A percentile compares a stretch with the other conserved stretches of the same genome.
These are phyloP conservation scores for Ramichloridium luteum DNA, from an alignment of 2,329 filamentous ascomycete genomes.

Conservation along the genomic window DNA sequence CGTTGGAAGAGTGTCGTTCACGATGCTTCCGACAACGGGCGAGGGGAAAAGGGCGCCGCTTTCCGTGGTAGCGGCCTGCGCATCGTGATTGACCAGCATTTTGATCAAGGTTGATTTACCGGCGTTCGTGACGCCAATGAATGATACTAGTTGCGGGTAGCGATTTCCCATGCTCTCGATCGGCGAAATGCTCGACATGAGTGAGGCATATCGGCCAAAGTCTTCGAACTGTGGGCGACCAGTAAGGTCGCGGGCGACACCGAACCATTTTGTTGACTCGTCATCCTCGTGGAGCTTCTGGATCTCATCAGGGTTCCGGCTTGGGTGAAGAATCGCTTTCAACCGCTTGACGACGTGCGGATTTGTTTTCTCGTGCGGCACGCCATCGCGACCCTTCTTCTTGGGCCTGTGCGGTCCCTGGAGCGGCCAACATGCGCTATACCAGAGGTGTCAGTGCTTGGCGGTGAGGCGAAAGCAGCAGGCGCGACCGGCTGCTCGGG, in stretches of 20 bases:
- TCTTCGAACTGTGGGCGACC: slow-evolving; percentile 28
- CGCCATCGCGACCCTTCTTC: slow-evolving; percentile 23
- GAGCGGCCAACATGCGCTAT: slow-evolving; percentile 21
- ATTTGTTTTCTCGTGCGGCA: slow-evolving; percentile 28
- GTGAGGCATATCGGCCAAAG: slow-evolving; percentile 33
- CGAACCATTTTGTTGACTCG: slow-evolving; percentile 30
- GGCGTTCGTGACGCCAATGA: slow-evolving; percentile 27
- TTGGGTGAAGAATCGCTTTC: slow-evolving; percentile 19
- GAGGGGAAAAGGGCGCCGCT: slow-evolving; percentile 25
- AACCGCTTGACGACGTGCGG: slow-evolving; percentile 18
- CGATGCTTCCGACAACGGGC: slow-evolving; percentile 34
- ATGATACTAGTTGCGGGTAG: slow-evolving; percentile 25
- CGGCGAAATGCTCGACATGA: slow-evolving; percentile 28
- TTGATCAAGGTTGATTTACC: slow-evolving; percentile 42
- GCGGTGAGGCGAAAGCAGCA: slow-evolving; percentile 7
- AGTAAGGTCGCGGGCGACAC: slow-evolving; percentile 20
- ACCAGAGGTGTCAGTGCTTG: too few relatives aligned
- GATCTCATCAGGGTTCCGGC: slow-evolving; percentile 19
- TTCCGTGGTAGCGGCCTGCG: slow-evolving; percentile 16
- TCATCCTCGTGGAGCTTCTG: slow-evolving; percentile 26
- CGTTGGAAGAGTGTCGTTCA: slow-evolving; percentile 32
- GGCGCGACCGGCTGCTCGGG: neutral
- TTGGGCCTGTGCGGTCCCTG: slow-evolving; percentile 24
- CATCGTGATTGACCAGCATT: slow-evolving; percentile 33
- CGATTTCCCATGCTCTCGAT: slow-evolving; percentile 16